Evolutionary conservation across 192 early-diverging fungal species (phyloP).

Genomic region (Backusella morwellensis): DNA sequence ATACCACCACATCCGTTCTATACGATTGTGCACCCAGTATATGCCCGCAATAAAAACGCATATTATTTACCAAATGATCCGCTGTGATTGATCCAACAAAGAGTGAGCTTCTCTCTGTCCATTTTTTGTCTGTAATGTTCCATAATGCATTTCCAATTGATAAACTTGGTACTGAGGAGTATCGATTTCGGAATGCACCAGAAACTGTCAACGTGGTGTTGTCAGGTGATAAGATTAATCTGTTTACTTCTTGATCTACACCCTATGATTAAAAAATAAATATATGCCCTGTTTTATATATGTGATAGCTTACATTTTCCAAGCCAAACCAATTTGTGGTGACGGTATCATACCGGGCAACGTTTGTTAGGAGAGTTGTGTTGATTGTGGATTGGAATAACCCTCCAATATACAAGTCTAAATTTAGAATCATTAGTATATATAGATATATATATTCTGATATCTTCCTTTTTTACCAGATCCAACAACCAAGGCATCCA

Average conservation of each 20-base stretch:
- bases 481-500: constrained; percentile 3
- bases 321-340: constrained; percentile 3
- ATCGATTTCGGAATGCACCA: background rate
- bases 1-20: background rate
- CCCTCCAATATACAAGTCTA: constrained; percentile 32
- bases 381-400: background rate
- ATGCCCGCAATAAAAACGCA: background rate
- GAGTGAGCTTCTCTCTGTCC: background rate
- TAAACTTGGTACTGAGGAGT: background rate
- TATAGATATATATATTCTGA: background rate
- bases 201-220: constrained; percentile 2
- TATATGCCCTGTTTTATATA: background rate
- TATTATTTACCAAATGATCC: background rate
- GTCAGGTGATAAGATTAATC: background rate
- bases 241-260: constrained; percentile 15
- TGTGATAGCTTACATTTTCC: background rate
- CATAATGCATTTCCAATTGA: constrained; percentile 14
- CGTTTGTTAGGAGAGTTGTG: background rate
- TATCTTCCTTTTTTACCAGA: background rate
- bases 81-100: background rate
- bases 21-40: background rate
- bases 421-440: too few species aligned
- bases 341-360: constrained; percentile 11
- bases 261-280: background rate
- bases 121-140: background rate